These are phyloP conservation scores for Groenewaldozyma sp. DNA, from an alignment of 1,139 yeast species.

Conservation along the genomic window DNA sequence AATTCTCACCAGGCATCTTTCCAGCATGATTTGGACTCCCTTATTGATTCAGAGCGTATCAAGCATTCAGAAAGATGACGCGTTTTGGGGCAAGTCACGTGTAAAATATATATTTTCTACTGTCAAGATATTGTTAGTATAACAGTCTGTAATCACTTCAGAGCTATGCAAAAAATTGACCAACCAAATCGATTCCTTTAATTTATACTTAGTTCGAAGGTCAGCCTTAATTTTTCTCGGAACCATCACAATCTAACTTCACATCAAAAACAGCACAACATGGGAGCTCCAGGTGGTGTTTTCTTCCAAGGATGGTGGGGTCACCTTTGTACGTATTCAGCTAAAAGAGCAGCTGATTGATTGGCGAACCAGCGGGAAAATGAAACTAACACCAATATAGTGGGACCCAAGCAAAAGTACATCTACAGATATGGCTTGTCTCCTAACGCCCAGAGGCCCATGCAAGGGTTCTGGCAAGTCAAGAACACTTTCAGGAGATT, in stretches of 20 bases:
- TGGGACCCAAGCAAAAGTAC: constrained; percentile 69
- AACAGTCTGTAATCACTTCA: no score
- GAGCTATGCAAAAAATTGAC: no score
- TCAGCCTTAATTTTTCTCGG: constrained; percentile 5
- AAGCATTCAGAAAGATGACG: no score
- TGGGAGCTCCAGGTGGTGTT: constrained; percentile 70
- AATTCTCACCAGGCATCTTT: not conserved
- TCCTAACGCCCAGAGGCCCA: constrained; percentile 87
- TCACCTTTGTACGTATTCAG: constrained; percentile 32
- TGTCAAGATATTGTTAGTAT: no score
- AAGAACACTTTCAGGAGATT: constrained; percentile 95
- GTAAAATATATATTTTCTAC: no score
- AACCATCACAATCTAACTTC: constrained; percentile 1
- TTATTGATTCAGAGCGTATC: not conserved
- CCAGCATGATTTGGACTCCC: not conserved
- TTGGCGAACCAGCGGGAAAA: no score
- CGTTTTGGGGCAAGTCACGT: no score
- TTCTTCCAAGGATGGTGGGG: constrained; percentile 99
- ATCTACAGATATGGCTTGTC: constrained; percentile 63
- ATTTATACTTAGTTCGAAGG: no score
- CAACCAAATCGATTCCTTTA: no score
- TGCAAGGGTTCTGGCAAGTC: constrained; percentile 76
- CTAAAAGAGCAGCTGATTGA: no score
- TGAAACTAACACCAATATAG: no score
- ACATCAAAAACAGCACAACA: constrained; percentile 22